Conservation (phyloP, 2,329 filamentous ascomycete species). For the Coniochaeta sp. region DNA sequence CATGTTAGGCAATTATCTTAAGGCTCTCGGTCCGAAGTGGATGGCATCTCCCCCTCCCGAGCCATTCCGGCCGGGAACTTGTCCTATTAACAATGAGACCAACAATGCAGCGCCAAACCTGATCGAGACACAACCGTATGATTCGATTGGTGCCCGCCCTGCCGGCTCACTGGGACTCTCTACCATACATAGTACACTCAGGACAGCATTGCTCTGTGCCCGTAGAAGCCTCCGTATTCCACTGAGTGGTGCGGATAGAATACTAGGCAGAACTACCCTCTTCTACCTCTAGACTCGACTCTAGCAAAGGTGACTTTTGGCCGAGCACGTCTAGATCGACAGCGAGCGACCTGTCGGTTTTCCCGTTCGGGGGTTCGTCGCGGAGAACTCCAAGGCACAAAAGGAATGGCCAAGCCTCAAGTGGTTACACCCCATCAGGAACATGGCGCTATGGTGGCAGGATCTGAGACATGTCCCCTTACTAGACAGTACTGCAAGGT, state of each 20-base stretch:
- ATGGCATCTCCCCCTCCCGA: background rate
- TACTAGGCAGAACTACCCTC: background rate
- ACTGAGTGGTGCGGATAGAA: background rate
- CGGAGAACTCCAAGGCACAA: background rate
- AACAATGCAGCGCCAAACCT: background rate
- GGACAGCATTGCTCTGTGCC: no score
- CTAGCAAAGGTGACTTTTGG: background rate
- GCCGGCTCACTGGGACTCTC: background rate
- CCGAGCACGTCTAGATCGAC: background rate
- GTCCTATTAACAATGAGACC: no score
- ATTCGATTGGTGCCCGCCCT: background rate
- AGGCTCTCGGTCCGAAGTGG: background rate
- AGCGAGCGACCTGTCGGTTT: background rate
- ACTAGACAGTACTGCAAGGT: no score
- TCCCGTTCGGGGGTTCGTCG: background rate
- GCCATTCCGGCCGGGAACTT: background rate
- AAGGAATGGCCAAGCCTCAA: background rate
- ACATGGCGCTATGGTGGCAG: background rate
- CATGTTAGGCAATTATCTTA: background rate
- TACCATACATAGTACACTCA: no score
- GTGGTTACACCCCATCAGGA: background rate
- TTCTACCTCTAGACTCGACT: background rate
- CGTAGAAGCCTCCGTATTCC: no score
- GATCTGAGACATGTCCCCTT: background rate
- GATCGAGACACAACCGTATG: background rate